Evolutionary conservation across 2,329 filamentous ascomycete species (phyloP), one percentile per base, ranked within the genome.

Genomic region (Aspergillus sp.): DNA sequence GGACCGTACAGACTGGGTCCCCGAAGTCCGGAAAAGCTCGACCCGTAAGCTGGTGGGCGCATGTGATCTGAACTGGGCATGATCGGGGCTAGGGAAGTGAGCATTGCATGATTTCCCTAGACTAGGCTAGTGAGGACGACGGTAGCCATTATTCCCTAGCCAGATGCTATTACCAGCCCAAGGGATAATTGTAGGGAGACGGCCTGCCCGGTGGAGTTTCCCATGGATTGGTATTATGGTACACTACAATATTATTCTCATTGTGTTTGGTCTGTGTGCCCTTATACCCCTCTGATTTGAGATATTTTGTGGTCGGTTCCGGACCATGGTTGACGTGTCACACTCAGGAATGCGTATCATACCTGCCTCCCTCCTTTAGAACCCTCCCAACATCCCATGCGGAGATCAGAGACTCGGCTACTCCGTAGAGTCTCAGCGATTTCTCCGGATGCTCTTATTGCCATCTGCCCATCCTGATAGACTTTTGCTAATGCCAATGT

Each of bases 291-390:
- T 17, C 27, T 17, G n/a, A 32, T 19, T 30, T 32, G 25, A 27
- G 47, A 50, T 50, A 36, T 54, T 44, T 57, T 39, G 15, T 64
- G 56, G 61, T 63, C 49, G 56, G 47, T 59, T 61, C 19, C 44
- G 58, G 58, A 41, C 62, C 62, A 54, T 57, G 61, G 62, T 63
- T 63, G 62, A 63, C 62, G 61, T 64, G 58, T 64, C 62, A 64
- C 52, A 54, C 54, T 51, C 13, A 27, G 25, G 48, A 57, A 48
- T 51, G 56, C 19, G 55, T 61, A 59, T 54, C 44, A 39, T 59
- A 53, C 23, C 21, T 50, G 25, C 32, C 6, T 30, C 47, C 47
- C 30, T 50, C 47, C 25, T 36, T 36, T 11, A 36, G 32, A 25
- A 49, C 47, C n/a, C 47, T 30, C 21, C 25, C 47, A 44, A 52